Evolutionary conservation across 257 asterid genomes (phyloP).

Genomic region (Thymus quinquecostatus): DNA sequence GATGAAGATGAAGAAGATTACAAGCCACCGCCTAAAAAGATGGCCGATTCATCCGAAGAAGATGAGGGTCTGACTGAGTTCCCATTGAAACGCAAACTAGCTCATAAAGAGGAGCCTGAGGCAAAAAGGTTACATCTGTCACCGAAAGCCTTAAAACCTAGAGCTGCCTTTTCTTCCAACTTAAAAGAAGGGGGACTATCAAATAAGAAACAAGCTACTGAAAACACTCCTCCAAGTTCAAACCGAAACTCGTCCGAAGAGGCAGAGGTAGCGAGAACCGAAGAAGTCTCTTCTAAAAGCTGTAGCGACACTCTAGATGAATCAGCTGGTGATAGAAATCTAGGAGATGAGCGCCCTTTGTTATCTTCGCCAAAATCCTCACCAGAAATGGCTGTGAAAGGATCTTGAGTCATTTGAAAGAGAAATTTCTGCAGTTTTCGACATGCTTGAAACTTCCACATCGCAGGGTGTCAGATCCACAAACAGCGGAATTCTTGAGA

Average conservation of each 20-base stretch:
- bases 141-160: slow-evolving; percentile 65
- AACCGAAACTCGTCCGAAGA: slow-evolving; percentile 32
- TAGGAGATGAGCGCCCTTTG: slow-evolving; percentile 55
- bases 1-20: slow-evolving; percentile 97
- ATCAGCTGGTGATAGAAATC: slow-evolving; percentile 47
- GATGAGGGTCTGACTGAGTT: slow-evolving; percentile 60
- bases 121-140: slow-evolving; percentile 64
- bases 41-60: slow-evolving; percentile 52
- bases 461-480: slow-evolving; percentile 22
- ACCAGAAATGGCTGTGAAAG: slow-evolving; percentile 86
- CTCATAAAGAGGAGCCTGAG: slow-evolving; percentile 68
- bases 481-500: slow-evolving; percentile 8
- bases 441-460: slow-evolving; percentile 24
- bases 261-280: slow-evolving; percentile 40
- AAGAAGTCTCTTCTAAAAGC: slow-evolving; percentile 48
- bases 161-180: slow-evolving; percentile 77
- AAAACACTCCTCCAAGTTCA: slow-evolving; percentile 30
- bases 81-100: slow-evolving; percentile 71
- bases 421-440: slow-evolving; percentile 23
- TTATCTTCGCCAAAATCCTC: slow-evolving; percentile 63
- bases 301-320: slow-evolving; percentile 46
- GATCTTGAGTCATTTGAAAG: slow-evolving; percentile 51
- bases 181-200: slow-evolving; percentile 62
- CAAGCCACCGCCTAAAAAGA: slow-evolving; percentile 81
- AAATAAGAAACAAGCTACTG: slow-evolving; percentile 48